Conservation (phyloP, 306 rosid species). For the Cicer judaicum region DNA sequence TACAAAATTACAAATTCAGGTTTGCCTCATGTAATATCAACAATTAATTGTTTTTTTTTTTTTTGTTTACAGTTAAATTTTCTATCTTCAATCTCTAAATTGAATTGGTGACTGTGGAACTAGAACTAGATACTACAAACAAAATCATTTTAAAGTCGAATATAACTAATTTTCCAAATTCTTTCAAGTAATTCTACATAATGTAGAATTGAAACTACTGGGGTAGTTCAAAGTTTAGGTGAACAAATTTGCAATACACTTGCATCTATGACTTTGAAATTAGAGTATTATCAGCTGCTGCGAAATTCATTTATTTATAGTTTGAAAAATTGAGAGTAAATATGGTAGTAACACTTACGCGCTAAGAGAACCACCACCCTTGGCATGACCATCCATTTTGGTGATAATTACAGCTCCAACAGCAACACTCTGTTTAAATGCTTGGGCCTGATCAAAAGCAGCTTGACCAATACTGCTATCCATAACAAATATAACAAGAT, state of each 20-base stretch:
- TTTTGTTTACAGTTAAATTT: not conserved
- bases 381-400: slow-evolving; percentile 89
- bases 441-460: slow-evolving; percentile 88
- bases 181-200: not conserved
- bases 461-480: slow-evolving; percentile 94
- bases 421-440: slow-evolving; percentile 76
- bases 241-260: not conserved
- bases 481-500: slow-evolving; percentile 88
- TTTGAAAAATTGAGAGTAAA: slow-evolving; percentile 20
- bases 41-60: not conserved
- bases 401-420: slow-evolving; percentile 89
- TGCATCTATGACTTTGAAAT: not conserved
- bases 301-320: slow-evolving; percentile 19
- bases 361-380: slow-evolving; percentile 90
- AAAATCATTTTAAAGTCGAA: slow-evolving; percentile 2
- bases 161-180: slow-evolving; percentile 34
- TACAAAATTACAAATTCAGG: not conserved
- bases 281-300: slow-evolving; percentile 23
- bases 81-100: not conserved
- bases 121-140: not conserved
- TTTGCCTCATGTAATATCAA: slow-evolving; percentile 1
- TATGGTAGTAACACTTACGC: slow-evolving; percentile 60
- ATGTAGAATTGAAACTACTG: slow-evolving; percentile 24
- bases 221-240: slow-evolving; percentile 17
- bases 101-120: not conserved